Conservation (phyloP, 78 protist genomes). For the Fonticula alba region DNA sequence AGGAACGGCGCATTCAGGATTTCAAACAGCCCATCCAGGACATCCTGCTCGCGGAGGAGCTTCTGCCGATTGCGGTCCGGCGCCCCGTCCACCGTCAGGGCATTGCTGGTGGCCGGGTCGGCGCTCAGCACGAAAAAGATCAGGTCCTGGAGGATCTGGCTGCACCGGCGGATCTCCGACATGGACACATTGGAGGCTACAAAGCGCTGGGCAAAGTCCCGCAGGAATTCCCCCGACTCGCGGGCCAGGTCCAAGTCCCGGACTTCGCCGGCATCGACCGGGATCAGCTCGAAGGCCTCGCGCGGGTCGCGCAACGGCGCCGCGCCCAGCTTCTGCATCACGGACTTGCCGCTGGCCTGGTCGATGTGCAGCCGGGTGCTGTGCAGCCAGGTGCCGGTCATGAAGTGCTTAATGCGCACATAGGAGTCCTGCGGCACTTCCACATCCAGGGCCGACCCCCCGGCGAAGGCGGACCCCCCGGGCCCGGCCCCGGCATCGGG, state of each 20-base stretch:
- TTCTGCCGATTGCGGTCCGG: constrained; percentile 2
- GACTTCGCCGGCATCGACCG: constrained; percentile 4
- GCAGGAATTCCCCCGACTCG: not conserved
- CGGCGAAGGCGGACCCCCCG: too few species aligned
- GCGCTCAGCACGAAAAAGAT: not conserved
- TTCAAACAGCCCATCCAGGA: constrained; percentile 2
- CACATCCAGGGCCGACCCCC: too few species aligned
- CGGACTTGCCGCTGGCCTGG: constrained; percentile 7
- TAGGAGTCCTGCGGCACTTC: not conserved
- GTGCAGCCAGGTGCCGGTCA: constrained; percentile 2
- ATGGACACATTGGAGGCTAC: too few species aligned
- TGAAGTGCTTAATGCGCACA: constrained; percentile 12
- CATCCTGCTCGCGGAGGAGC: constrained; percentile 17
- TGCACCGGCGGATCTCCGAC: not conserved
- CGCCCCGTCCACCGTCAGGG: too few species aligned
- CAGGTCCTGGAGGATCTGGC: constrained; percentile 1
- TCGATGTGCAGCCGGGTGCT: not conserved
- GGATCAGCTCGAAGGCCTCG: constrained; percentile 16
- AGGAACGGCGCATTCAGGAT: not conserved
- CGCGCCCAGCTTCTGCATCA: constrained; percentile 3
- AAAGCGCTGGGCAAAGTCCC: not conserved
- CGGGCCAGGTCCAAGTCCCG: constrained; percentile 14
- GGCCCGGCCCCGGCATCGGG: too few species aligned
- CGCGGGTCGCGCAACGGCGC: not conserved
- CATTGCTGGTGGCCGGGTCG: too few species aligned